These are phyloP conservation scores for Litchi chinensis DNA, from an alignment of 345 rosid genomes.

Conservation along the genomic window DNA sequence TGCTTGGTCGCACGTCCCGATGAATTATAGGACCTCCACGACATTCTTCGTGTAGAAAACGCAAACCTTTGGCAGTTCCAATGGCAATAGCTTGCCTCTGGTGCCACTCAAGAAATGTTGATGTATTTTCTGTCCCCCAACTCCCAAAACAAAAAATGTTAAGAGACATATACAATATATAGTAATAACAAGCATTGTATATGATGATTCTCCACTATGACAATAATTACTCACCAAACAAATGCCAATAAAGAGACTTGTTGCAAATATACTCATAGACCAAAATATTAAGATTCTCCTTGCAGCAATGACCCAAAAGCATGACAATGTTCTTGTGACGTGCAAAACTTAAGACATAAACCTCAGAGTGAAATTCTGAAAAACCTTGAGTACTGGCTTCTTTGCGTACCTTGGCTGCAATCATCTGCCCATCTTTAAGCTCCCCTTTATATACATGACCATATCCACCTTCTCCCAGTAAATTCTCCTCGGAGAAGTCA, in stretches of 20 bases:
- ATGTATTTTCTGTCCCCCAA: conserved; percentile 28
- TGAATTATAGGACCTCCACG: conserved; percentile 65
- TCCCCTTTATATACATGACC: conserved; percentile 60
- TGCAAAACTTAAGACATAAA: conserved; percentile 54
- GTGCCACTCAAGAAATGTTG: conserved; percentile 57
- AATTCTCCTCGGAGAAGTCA: conserved; percentile 48
- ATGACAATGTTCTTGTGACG: conserved; percentile 76
- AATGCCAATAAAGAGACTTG: conserved; percentile 63
- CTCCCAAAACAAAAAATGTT: not conserved
- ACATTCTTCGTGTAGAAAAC: conserved; percentile 66
- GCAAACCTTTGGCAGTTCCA: conserved; percentile 65
- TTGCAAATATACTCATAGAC: conserved; percentile 75
- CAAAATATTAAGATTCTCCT: conserved; percentile 62
- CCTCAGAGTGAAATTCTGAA: conserved; percentile 54
- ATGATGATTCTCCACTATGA: not conserved
- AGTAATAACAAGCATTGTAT: not conserved
- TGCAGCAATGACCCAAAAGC: conserved; percentile 66
- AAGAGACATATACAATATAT: not conserved
- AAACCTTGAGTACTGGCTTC: conserved; percentile 63
- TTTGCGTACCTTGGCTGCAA: conserved; percentile 63
- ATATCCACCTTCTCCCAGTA: conserved; percentile 65
- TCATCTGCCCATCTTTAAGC: conserved; percentile 54
- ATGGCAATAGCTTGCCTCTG: conserved; percentile 55
- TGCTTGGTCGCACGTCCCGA: conserved; percentile 62
- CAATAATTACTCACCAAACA: conserved; percentile 47